Conservation (phyloP, 1,139 yeast genomes). For the Yamadazyma atlantica region DNA sequence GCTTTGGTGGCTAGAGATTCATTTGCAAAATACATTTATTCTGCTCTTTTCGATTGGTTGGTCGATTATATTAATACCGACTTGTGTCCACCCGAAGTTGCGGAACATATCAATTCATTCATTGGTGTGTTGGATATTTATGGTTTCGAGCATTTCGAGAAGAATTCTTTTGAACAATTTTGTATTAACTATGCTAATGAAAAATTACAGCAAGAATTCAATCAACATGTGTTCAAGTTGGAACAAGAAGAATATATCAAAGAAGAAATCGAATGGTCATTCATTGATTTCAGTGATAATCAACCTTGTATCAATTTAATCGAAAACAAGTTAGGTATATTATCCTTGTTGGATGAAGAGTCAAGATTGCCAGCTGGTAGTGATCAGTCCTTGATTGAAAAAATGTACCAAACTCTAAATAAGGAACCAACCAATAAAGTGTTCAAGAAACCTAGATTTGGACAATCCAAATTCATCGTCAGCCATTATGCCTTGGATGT, state of each 20-base stretch:
- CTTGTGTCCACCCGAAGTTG: slow-evolving; percentile 73
- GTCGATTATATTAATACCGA: slow-evolving; percentile 81
- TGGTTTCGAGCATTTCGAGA: slow-evolving; percentile 95
- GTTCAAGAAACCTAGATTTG: slow-evolving; percentile 92
- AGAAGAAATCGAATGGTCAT: slow-evolving; percentile 96
- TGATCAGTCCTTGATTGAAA: slow-evolving; percentile 90
- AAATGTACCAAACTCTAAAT: slow-evolving; percentile 82
- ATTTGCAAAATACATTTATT: slow-evolving; percentile 89
- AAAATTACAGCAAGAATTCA: slow-evolving; percentile 95
- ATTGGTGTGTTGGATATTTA: slow-evolving; percentile 97
- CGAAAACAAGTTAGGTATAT: slow-evolving; percentile 85
- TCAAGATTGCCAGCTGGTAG: slow-evolving; percentile 92
- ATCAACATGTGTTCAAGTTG: slow-evolving; percentile 93
- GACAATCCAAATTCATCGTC: slow-evolving; percentile 86
- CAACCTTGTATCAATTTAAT: slow-evolving; percentile 96
- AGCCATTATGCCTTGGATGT: slow-evolving; percentile 96
- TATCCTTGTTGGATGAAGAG: slow-evolving; percentile 91
- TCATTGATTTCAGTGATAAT: slow-evolving; percentile 93
- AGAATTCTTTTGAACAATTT: slow-evolving; percentile 93
- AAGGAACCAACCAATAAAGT: slow-evolving; percentile 76
- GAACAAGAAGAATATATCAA: slow-evolving; percentile 93
- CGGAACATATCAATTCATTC: slow-evolving; percentile 60
- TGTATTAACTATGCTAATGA: slow-evolving; percentile 98
- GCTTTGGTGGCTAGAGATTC: slow-evolving; percentile 94
- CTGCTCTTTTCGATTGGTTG: slow-evolving; percentile 94